Conservation (phyloP, 306 rosid genomes). For the Fragaria ananassa region DNA sequence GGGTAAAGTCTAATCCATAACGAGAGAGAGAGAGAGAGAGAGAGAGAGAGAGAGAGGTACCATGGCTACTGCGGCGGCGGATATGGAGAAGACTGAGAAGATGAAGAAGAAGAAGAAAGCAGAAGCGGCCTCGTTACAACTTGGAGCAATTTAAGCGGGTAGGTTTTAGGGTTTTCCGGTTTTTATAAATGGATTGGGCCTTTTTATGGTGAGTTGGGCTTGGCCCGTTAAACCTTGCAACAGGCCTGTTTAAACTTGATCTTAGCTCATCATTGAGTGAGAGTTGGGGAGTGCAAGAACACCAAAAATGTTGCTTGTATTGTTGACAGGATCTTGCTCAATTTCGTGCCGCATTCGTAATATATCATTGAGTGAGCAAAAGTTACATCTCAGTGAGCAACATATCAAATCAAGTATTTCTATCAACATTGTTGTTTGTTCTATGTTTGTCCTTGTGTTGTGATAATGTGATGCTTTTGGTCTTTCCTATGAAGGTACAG, state of each 20-base stretch:
- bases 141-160: not conserved
- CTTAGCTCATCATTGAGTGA: no score
- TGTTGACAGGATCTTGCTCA: not conserved
- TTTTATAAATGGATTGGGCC: not conserved
- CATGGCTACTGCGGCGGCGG: slow-evolving; percentile 13
- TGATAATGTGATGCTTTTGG: slow-evolving; percentile 19
- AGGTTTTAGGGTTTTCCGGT: not conserved
- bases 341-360: not conserved
- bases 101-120: not conserved
- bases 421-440: slow-evolving; percentile 13
- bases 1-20: not conserved
- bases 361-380: no score
- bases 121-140: not conserved
- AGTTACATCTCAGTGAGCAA: not conserved
- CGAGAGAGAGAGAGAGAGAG: not conserved
- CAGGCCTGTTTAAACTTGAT: no score
- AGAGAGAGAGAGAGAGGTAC: slow-evolving; percentile 5
- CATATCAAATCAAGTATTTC: not conserved
- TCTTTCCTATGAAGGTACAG: slow-evolving; percentile 40
- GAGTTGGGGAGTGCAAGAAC: not conserved
- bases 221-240: not conserved
- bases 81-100: not conserved
- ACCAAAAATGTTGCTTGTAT: not conserved
- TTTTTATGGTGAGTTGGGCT: not conserved
- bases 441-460: slow-evolving; percentile 25